Conservation (phyloP, 108 stramenopile genomes). For the Cylindrotheca fusiformis region DNA sequence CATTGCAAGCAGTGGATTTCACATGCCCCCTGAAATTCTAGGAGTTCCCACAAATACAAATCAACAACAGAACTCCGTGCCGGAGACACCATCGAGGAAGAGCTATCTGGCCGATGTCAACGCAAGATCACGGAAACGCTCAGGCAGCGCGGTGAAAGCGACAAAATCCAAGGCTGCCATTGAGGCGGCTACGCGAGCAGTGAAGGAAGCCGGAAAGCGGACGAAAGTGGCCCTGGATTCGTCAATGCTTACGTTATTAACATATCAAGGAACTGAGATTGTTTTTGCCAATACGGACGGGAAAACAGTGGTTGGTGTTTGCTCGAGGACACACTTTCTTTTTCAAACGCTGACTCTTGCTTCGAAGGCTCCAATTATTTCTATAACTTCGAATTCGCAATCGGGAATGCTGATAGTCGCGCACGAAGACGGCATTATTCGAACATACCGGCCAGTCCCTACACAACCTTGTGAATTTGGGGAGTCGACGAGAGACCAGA, state of each 20-base stretch:
- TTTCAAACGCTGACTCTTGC: constrained; percentile 53
- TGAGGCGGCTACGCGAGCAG: constrained; percentile 7
- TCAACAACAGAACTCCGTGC: neutral
- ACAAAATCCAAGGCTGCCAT: constrained; percentile 20
- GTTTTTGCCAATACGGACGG: constrained; percentile 36
- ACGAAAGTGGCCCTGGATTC: constrained; percentile 5
- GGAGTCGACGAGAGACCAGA: neutral
- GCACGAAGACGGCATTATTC: constrained; percentile 32
- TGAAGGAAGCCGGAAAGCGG: neutral
- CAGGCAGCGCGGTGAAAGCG: constrained; percentile 8
- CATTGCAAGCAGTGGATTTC: constrained; percentile 25
- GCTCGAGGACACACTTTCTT: constrained; percentile 57
- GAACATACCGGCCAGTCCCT: constrained; percentile 30
- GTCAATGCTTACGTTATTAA: constrained; percentile 24
- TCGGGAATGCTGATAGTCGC: constrained; percentile 33
- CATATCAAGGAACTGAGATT: constrained; percentile 64
- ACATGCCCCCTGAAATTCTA: constrained; percentile 33
- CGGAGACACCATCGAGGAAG: neutral
- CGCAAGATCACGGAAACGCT: constrained; percentile 12
- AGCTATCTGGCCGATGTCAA: constrained; percentile 19
- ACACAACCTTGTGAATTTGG: constrained; percentile 7
- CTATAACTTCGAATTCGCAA: constrained; percentile 26
- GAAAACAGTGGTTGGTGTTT: constrained; percentile 36
- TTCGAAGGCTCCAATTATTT: constrained; percentile 20
- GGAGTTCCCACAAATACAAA: constrained; percentile 10